Evolutionary conservation across 305 asterid genomes (phyloP).

Genomic region (Coffea humblotiana): DNA sequence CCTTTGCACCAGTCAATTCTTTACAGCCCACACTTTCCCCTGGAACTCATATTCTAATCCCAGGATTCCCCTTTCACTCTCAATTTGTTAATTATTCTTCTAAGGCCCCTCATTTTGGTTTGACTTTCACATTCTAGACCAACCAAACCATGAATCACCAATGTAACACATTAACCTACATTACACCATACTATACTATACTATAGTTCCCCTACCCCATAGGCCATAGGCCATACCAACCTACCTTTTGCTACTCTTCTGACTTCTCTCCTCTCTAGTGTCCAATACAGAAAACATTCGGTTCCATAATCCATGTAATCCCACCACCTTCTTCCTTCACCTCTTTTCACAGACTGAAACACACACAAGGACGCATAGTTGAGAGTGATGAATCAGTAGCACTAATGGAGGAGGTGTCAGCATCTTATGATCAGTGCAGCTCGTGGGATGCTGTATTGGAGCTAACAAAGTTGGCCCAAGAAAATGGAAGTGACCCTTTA

Average conservation of each 20-base stretch:
- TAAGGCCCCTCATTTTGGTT: constrained; percentile 28
- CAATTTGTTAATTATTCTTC: constrained; percentile 13
- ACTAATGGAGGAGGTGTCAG: constrained; percentile 38
- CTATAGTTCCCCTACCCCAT: constrained; percentile 15
- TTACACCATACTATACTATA: too few species aligned
- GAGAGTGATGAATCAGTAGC: constrained; percentile 39
- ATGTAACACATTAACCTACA: not conserved
- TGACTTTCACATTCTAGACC: constrained; percentile 39
- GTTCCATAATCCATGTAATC: constrained; percentile 4
- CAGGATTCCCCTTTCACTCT: constrained; percentile 8
- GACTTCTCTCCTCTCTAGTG: not conserved
- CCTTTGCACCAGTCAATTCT: not conserved
- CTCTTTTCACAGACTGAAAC: constrained; percentile 9
- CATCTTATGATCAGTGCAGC: constrained; percentile 20
- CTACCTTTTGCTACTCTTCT: not conserved
- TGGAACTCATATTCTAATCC: constrained; percentile 20
- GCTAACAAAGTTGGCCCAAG: constrained; percentile 71
- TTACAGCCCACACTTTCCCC: not conserved
- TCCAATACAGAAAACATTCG: not conserved
- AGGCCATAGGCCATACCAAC: constrained; percentile 4
- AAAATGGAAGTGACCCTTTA: constrained; percentile 70
- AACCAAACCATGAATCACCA: constrained; percentile 39
- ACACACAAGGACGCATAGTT: not conserved
- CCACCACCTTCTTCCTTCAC: constrained; percentile 12
- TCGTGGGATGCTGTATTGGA: constrained; percentile 67